Base-by-base conservation (phyloP, 805 yeast species). In the Wickerhamomyces pijperi region DNA sequence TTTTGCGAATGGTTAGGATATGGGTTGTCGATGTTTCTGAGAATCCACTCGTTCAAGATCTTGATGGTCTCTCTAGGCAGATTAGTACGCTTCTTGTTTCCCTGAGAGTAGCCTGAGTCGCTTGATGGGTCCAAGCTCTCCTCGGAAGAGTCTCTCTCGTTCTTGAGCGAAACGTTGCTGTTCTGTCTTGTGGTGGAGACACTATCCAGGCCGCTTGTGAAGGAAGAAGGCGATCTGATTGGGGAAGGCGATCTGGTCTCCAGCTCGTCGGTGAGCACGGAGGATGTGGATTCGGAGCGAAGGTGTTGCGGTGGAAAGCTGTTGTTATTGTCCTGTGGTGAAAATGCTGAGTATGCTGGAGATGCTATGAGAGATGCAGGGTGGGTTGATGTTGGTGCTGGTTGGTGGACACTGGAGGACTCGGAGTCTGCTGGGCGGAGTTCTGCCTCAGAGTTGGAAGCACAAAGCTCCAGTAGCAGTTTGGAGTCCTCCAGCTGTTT, bases 1-100 rank as follows among this genome's bases (percentile, higher is more conserved):
- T 85, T 84, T 50, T 84, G 94, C 36, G 75, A 73, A 39, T 82
- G 82, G 39, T 83, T 80, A 3, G 95, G 95, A 56, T 84, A 84
- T 13, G 95, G 95, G 51, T 83, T 82, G 44, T 78, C 75, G 48
- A 82, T 61, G 55, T 84, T 88, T 29, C 74, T 74, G 41, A 76
- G 64, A 38, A 85, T 69, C 95, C 95, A 84, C 39, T 68, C 67
- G 42, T 84, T 72, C 47, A 83, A 63, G 12, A 80, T 75, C 43
- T 74, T 74, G 4, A 90, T 83, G 2, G 86, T 83, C 42, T 75
- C 82, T 49, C 82, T 75, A 18, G 95, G 94, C 44, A 84, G 63
- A 56, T 83, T 84, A 34, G 84, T 79, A 46, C 94, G 68, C 33
- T 76, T 69, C 32, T 63, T 61, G 38, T 53, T 35, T 14, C 36